These are phyloP conservation scores for Claviceps purpurea DNA, from an alignment of 2,329 filamentous ascomycete species.

Conservation along the genomic window DNA sequence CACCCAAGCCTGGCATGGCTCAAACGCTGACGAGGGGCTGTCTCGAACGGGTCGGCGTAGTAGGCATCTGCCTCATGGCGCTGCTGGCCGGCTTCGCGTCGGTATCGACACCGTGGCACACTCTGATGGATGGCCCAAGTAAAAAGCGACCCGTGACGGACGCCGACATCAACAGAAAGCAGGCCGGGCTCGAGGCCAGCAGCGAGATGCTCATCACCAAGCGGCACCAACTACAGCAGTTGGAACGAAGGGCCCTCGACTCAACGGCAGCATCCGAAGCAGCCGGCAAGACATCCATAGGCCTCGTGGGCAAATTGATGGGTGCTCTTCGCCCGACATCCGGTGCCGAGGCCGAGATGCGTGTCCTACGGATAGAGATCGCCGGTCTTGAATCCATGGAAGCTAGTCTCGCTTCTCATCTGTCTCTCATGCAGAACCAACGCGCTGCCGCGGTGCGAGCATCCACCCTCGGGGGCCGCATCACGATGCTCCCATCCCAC, in stretches of 20 bases:
- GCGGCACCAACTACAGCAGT: constrained; percentile 53
- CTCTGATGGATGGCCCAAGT: constrained; percentile 50
- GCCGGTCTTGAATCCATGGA: constrained; percentile 71
- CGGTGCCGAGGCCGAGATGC: constrained; percentile 45
- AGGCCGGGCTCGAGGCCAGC: constrained; percentile 64
- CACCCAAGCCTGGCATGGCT: constrained; percentile 17
- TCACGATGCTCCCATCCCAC: constrained; percentile 50
- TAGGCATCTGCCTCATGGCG: constrained; percentile 78
- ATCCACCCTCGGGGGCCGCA: constrained; percentile 50
- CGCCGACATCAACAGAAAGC: constrained; percentile 60
- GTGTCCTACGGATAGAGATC: constrained; percentile 58
- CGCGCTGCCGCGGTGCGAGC: constrained; percentile 52
- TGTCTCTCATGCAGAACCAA: constrained; percentile 49
- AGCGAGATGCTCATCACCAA: constrained; percentile 69
- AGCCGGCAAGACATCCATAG: constrained; percentile 22
- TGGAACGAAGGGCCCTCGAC: constrained; percentile 45
- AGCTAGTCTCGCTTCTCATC: constrained; percentile 50
- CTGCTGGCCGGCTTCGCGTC: constrained; percentile 79
- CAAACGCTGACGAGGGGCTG: constrained; percentile 37
- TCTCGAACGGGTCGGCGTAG: constrained; percentile 62
- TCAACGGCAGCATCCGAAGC: constrained; percentile 25
- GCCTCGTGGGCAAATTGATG: constrained; percentile 62
- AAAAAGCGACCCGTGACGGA: constrained; percentile 51
- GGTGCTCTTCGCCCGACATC: constrained; percentile 54
- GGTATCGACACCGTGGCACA: constrained; percentile 80